Evolutionary conservation across 2,329 filamentous ascomycete species (phyloP), one percentile per base, ranked within the genome.

Genomic region (Myriangium duriaei): DNA sequence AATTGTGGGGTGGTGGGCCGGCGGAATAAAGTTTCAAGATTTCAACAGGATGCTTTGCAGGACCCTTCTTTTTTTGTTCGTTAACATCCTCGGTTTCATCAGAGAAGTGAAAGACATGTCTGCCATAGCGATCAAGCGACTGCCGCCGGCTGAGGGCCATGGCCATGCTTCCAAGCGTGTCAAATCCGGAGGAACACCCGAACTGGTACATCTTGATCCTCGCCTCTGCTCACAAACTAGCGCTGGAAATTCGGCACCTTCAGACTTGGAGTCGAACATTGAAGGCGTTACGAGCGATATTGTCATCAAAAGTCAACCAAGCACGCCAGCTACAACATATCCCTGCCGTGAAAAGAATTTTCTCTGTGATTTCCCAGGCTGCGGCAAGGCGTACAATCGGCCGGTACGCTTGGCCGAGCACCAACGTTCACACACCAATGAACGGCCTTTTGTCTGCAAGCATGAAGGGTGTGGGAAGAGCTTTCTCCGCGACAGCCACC

Each of bases 401-500:
- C 86, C 85, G 1, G 81, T 81, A 21, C 76, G 84, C 17, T 69
- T 95, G 3, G 69, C 79, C 42, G 77, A 83, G 42, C 88, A 96
- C 52, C 62, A 88, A 15, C 73, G 85, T 45, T 86, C 81, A 1
- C 88, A 96, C 57, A 88, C 76, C 37, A 85, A 88, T 48, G 82
- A 88, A 49, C 76, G 87, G 1, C 77, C 85, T 0, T 92, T 81
- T 57, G 67, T 69, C 28, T 96, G 88, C 53, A 64, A 68, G 2
- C 71, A 79, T 44, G 62, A 69, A 4, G 76, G 62, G 30, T 96
- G 88, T 54, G 73, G 75, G 50, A 95, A 94, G 63, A 72, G 78
- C 30, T 96, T 93, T 55, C 72, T 85, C 11, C 82, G 91, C 44
- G 75, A 84, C 47, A 88, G 88, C 49, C 86, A 95, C 60, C 68